These are phyloP conservation scores for Apiospora malaysiana DNA, from an alignment of 2,329 filamentous ascomycete genomes.

Conservation along the genomic window DNA sequence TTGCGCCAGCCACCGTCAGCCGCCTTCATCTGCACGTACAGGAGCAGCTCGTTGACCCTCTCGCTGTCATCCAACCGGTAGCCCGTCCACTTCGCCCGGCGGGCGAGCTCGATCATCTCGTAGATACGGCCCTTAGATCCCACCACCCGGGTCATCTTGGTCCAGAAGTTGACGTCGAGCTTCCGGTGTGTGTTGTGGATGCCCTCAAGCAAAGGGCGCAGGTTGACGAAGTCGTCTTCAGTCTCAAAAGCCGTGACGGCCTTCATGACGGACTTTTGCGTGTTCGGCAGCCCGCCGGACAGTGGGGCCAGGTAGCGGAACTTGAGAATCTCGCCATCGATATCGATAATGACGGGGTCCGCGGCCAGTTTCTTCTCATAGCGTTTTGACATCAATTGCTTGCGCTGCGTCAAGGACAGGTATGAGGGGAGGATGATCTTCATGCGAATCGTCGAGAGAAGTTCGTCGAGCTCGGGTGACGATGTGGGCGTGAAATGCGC, in stretches of 20 bases:
- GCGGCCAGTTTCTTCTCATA: slow-evolving; percentile 54
- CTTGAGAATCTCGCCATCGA: slow-evolving; percentile 61
- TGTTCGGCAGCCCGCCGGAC: slow-evolving; percentile 48
- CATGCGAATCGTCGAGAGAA: slow-evolving; percentile 59
- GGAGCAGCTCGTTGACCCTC: slow-evolving; percentile 47
- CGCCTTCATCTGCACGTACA: slow-evolving; percentile 49
- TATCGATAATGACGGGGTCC: slow-evolving; percentile 63
- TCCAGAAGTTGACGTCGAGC: slow-evolving; percentile 42
- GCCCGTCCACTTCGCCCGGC: slow-evolving; percentile 52
- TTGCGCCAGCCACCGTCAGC: slow-evolving; percentile 42
- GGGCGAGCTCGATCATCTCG: slow-evolving; percentile 57
- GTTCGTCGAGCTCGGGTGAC: slow-evolving; percentile 57
- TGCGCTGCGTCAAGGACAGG: slow-evolving; percentile 58
- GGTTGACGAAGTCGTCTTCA: slow-evolving; percentile 57
- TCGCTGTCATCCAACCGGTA: slow-evolving; percentile 50
- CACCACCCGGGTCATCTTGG: slow-evolving; percentile 49
- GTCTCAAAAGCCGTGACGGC: slow-evolving; percentile 55
- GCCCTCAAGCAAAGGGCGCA: slow-evolving; percentile 58
- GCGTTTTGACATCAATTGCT: slow-evolving; percentile 56
- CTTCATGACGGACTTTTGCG: slow-evolving; percentile 43
- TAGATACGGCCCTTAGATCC: slow-evolving; percentile 48
- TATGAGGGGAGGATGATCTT: slow-evolving; percentile 68
- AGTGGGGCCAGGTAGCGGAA: slow-evolving; percentile 55
- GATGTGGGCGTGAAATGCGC: slow-evolving; percentile 58
- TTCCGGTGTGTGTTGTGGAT: slow-evolving; percentile 49